A percentile compares a stretch with the other conserved stretches of the same genome.
Evolutionary conservation across 306 rosid species (phyloP).

Genomic region (Cotoneaster glaucophyllus): DNA sequence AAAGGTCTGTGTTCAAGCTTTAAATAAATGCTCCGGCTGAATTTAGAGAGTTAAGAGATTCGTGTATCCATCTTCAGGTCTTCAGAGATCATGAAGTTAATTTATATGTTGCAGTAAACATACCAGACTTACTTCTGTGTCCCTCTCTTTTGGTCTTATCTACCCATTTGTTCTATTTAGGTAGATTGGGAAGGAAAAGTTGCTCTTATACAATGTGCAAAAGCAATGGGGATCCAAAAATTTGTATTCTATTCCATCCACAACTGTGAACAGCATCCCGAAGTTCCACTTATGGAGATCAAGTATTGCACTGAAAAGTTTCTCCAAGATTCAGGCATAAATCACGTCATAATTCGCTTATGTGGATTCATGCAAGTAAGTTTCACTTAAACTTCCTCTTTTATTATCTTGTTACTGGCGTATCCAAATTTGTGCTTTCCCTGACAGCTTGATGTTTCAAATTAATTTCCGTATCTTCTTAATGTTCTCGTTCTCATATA

Average conservation of each 20-base stretch:
- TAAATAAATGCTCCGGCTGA: no score
- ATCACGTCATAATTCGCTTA: conserved; percentile 59
- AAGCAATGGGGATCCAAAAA: conserved; percentile 97
- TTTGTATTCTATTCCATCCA: conserved; percentile 90
- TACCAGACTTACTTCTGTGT: background rate
- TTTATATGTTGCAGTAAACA: background rate
- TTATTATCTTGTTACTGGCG: background rate
- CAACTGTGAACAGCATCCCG: conserved; percentile 92
- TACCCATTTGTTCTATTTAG: conserved; percentile 41
- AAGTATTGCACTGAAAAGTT: conserved; percentile 88
- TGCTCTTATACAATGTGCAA: conserved; percentile 91
- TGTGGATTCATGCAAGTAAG: conserved; percentile 96
- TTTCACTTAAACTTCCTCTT: background rate
- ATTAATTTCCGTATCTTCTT: background rate
- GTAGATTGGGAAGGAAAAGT: conserved; percentile 99
- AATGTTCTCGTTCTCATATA: background rate
- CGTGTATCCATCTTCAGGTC: background rate
- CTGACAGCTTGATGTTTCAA: background rate
- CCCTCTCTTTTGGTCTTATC: conserved; percentile 17
- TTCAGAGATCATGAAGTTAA: background rate
- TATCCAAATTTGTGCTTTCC: background rate
- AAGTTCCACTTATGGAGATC: conserved; percentile 98
- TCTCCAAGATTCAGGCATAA: conserved; percentile 69
- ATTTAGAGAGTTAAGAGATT: background rate
- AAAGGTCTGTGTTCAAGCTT: background rate